Evolutionary conservation across 2,329 filamentous ascomycete genomes (phyloP), one percentile per base, ranked within the genome.

Genomic region (Alternaria triticimaculans): DNA sequence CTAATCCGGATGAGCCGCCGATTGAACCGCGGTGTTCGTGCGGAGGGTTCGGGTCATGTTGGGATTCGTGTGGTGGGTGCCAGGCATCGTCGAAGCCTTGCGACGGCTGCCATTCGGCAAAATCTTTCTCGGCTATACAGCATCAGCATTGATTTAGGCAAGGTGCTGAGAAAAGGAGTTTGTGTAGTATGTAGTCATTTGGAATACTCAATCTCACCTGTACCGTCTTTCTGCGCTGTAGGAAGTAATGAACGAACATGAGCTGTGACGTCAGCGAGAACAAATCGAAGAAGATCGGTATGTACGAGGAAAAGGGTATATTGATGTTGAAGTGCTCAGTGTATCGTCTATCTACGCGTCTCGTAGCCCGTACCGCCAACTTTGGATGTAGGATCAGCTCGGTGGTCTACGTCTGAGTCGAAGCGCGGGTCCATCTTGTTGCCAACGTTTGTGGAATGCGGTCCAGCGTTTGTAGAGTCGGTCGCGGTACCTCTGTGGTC

Each of bases 391-490:
- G 68, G 66, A 44, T 68, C 61, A 43, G 65, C 66, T 18, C 66
- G 64, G 30, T 70, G 65, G 45, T 69, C 60, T 25, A 58, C 49
- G 49, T 75, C 72, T n/a, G 70, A 73, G 48, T 72, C 73, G 21
- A 73, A 62, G n/a, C 70, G 64, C 14, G 80, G 79, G 55, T 81
- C 80, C 6, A 82, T 69, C 49, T 68, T 65, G 65, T 80, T 79
- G 5, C 70, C 65, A 18, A 74, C 45, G 37, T 79, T 75, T 20
- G 67, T 72, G 25, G 62, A 67, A 56, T 78, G 77, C 5, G 72
- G 68, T 5, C 76, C 77, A 12, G 65, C 66, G 20, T 77, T 78
- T 4, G 72, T 73, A 2, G 72, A 73, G 5, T 60, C 64, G 11
- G 64, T 64, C 2, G 53, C 58, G 37, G 68, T 70, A 46, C 71